phyloP scores from a whole-genome alignment of 768 basidiomycete species.

The Mycena vulgaris region DNA sequence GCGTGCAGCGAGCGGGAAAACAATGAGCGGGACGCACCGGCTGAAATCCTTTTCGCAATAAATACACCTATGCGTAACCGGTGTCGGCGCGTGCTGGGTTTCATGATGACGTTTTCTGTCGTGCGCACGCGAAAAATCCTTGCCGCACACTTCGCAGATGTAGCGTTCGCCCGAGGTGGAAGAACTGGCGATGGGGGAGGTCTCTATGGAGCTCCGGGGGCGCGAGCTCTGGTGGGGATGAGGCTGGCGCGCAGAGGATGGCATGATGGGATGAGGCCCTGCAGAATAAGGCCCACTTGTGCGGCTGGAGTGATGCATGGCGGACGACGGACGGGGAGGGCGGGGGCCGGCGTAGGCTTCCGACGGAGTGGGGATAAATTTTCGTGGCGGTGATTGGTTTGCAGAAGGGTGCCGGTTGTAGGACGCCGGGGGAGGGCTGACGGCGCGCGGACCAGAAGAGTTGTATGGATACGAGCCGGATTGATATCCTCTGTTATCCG shows the following conservation, averaged over 20 bases:
- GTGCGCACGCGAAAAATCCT: constrained; percentile 85
- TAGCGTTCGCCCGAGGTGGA: constrained; percentile 71
- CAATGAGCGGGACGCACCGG: constrained; percentile 57
- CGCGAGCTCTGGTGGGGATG: constrained; percentile 7
- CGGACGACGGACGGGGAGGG: constrained; percentile 41
- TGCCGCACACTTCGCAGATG: constrained; percentile 81
- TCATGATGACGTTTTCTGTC: constrained; percentile 88
- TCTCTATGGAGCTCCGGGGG: constrained; percentile 18
- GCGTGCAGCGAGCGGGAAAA: constrained; percentile 28
- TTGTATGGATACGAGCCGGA: constrained; percentile 32
- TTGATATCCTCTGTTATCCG: constrained; percentile 26
- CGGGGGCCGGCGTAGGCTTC: constrained; percentile 55
- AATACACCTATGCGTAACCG: constrained; percentile 78
- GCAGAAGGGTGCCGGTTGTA: constrained; percentile 18
- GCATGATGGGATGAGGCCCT: constrained; percentile 44
- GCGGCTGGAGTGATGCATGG: constrained; percentile 44
- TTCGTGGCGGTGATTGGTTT: constrained; percentile 40
- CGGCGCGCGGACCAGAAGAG: neutral
- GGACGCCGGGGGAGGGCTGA: constrained; percentile 21
- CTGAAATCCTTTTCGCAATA: constrained; percentile 86
- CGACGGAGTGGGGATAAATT: constrained; percentile 67
- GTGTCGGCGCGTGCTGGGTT: constrained; percentile 78
- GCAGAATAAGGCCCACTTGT: constrained; percentile 56
- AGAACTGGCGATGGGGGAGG: constrained; percentile 51
- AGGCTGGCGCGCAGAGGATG: neutral